Evolutionary conservation across 1,139 yeast genomes (phyloP), one percentile per base, ranked within the genome.

Genomic region (Yamadazyma sp.): DNA sequence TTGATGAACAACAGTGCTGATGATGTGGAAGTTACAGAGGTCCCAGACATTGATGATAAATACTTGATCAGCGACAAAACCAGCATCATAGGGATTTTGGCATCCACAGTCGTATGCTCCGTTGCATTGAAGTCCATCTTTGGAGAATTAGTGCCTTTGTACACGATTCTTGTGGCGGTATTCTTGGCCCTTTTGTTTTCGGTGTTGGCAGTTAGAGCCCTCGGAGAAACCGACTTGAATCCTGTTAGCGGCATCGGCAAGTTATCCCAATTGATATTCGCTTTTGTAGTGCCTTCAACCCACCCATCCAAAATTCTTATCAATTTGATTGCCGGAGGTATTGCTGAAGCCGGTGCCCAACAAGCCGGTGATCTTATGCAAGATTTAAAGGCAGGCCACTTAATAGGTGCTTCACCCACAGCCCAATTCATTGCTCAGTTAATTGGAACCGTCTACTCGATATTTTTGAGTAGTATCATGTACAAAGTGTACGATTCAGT

Each of bases 301-400:
- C 86, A 83, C 45, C 95, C 95, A 1, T 89, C 94, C 2, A 79
- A 87, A 12, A 86, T 92, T 3, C 66, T 92, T 29, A 81, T 89
- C 35, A 92, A 92, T 56, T 68, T 92, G 39, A 83, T 92, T 2
- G 96, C 97, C 3, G 98, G 98, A 12, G 97, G 96, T 6, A 82
- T 92, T 24, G 95, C 97, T 1, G 98, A 92, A 62, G 97, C 98
- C 1, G 97, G 98, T 6, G 97, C 98, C 2, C 97, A 92, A 61
- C 98, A 92, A 61, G 97, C 97, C 1, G 98, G 98, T 12, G 98
- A 92, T 62, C 70, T 92, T 54, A 87, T 90, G 96, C 97, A 92
- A 67, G 98, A 92, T 61, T 70, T 90, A 51, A 92, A 92, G 58
- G 90, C 98, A 0, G 97, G 98, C 0, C 95, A 87, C 61, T 61